phyloP scores from a whole-genome alignment of 371 early-diverging fungal genomes.

The Mortierella sp. region DNA sequence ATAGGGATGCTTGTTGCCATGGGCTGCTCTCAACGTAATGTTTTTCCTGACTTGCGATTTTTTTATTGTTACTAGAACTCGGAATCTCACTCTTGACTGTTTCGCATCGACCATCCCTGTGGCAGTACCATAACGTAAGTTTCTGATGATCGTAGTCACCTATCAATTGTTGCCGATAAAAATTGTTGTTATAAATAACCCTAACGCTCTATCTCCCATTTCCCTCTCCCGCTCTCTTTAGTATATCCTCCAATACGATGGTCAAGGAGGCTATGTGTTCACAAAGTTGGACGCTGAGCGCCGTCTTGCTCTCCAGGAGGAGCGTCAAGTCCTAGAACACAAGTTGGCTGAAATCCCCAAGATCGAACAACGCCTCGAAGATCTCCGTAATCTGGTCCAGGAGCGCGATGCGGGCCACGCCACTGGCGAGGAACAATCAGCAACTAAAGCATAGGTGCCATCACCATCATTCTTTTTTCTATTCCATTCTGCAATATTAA shows the following conservation, averaged over 20 bases:
- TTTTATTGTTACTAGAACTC: constrained; percentile 56
- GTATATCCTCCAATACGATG: constrained; percentile 87
- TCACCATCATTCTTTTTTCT: not conserved
- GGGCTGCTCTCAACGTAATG: no score
- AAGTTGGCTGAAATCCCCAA: constrained; percentile 80
- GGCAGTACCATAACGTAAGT: constrained; percentile 85
- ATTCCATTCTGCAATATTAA: not conserved
- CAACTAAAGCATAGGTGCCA: constrained; percentile 9
- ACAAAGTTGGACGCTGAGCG: constrained; percentile 90
- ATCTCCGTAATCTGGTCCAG: constrained; percentile 60
- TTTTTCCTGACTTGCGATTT: not conserved
- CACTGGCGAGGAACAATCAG: constrained; percentile 7
- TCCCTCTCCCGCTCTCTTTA: not conserved
- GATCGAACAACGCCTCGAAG: constrained; percentile 76
- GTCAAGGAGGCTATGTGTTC: constrained; percentile 90
- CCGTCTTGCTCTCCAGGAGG: constrained; percentile 86
- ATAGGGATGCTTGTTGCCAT: no score
- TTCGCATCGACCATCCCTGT: constrained; percentile 89
- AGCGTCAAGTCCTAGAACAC: constrained; percentile 76
- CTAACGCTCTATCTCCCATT: not conserved
- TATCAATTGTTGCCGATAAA: not conserved
- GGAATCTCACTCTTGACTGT: constrained; percentile 92
- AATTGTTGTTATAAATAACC: not conserved
- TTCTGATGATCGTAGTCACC: not conserved
- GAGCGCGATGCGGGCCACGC: constrained; percentile 48